Percentiles rank a stretch among this genome's conserved stretches.
These are phyloP conservation scores for Herpotrichia juniperi DNA, from an alignment of 2,329 filamentous ascomycete genomes.

Conservation along the genomic window DNA sequence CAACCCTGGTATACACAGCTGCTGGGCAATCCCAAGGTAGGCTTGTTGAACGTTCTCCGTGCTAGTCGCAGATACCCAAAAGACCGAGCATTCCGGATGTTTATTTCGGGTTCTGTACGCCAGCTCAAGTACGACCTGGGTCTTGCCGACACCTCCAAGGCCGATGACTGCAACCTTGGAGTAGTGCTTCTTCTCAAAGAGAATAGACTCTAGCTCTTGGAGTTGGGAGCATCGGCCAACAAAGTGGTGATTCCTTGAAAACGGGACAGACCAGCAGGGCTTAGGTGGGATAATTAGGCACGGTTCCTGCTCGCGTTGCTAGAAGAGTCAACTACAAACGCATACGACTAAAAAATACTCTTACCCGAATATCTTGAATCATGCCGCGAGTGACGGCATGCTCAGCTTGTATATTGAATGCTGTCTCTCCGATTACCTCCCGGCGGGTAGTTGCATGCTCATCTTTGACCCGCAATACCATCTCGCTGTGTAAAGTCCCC, in stretches of 20 bases:
- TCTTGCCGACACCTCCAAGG: too few relatives aligned
- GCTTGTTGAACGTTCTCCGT: slow-evolving; percentile 26
- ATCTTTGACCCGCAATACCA: neutral
- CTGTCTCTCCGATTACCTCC: neutral
- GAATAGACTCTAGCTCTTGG: slow-evolving; percentile 23
- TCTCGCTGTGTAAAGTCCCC: neutral
- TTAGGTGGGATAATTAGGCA: too few relatives aligned
- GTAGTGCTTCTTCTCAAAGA: slow-evolving; percentile 26
- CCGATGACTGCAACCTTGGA: slow-evolving; percentile 32
- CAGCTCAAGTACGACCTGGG: slow-evolving; percentile 36
- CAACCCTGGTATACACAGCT: slow-evolving; percentile 14
- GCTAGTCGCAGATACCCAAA: slow-evolving; percentile 26
- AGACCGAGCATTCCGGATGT: slow-evolving; percentile 20
- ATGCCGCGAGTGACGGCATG: neutral
- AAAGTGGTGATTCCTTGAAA: slow-evolving; percentile 31
- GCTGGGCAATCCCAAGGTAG: slow-evolving; percentile 13
- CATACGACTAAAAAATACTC: too few relatives aligned
- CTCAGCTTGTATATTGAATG: neutral
- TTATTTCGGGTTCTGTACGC: slow-evolving; percentile 26
- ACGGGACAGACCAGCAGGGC: slow-evolving; percentile 18
- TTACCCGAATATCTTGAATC: neutral
- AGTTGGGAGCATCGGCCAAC: slow-evolving; percentile 30
- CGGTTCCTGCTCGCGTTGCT: too few relatives aligned
- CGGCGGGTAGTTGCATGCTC: neutral
- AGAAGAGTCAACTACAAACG: too few relatives aligned